These are phyloP conservation scores for Zizania latifolia DNA, from an alignment of 176 grass and related monocot species.

Conservation along the genomic window DNA sequence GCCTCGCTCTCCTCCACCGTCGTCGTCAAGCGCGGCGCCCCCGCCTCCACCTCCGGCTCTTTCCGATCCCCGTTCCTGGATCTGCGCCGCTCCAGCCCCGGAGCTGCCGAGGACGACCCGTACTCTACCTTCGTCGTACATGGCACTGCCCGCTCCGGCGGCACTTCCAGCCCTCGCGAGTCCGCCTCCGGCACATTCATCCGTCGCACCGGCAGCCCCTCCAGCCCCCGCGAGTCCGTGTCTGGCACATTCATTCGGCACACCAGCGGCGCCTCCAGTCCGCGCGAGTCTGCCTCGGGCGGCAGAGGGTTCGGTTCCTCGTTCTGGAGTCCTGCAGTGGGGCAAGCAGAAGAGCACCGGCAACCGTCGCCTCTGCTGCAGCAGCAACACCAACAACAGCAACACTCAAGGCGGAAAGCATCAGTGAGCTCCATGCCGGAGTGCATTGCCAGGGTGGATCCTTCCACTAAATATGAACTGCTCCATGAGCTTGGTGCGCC, in stretches of 20 bases:
- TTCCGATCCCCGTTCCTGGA: slow-evolving; percentile 65
- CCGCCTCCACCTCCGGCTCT: slow-evolving; percentile 27
- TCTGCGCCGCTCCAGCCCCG: slow-evolving; percentile 55
- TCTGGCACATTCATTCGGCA: slow-evolving; percentile 53
- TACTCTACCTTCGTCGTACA: slow-evolving; percentile 66
- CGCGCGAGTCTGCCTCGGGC: slow-evolving; percentile 35
- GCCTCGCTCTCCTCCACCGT: slow-evolving; percentile 50
- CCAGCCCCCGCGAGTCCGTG: slow-evolving; percentile 37
- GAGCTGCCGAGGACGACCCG: slow-evolving; percentile 40
- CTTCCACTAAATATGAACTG: slow-evolving; percentile 90
- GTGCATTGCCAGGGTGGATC: slow-evolving; percentile 74
- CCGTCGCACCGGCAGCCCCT: slow-evolving; percentile 17
- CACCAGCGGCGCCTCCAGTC: slow-evolving; percentile 16
- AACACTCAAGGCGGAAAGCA: slow-evolving; percentile 55
- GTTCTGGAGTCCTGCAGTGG: slow-evolving; percentile 52
- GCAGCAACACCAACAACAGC: slow-evolving; percentile 49
- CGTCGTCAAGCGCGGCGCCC: slow-evolving; percentile 55
- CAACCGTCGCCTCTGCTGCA: slow-evolving; percentile 43
- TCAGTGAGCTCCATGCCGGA: slow-evolving; percentile 86
- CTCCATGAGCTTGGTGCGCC: slow-evolving; percentile 93
- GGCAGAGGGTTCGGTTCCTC: slow-evolving; percentile 73
- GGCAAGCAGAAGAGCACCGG: slow-evolving; percentile 29
- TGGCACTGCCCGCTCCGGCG: slow-evolving; percentile 21
- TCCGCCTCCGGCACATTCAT: slow-evolving; percentile 53
- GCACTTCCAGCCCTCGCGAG: slow-evolving; percentile 34